Evolutionary conservation across 2,329 filamentous ascomycete genomes (phyloP).

Genomic region (Seiridium unicorne): DNA sequence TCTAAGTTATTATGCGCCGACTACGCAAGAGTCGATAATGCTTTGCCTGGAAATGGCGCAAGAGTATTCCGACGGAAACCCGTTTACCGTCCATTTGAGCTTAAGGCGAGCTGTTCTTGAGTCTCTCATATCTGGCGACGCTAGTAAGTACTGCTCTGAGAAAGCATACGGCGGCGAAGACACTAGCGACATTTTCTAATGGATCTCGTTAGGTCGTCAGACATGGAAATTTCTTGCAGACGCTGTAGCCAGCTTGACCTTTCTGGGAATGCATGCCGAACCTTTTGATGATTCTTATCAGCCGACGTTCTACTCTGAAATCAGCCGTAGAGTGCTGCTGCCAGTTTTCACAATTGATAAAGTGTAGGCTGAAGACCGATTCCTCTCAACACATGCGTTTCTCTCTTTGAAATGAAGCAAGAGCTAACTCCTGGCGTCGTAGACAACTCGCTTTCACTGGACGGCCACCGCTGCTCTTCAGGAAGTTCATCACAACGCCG

Average conservation of each 20-base stretch:
- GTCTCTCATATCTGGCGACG: constrained; percentile 21
- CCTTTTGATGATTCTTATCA: constrained; percentile 32
- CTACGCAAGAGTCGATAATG: constrained; percentile 18
- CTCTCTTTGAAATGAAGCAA: not conserved
- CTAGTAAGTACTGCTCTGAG: constrained; percentile 16
- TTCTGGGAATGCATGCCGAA: constrained; percentile 49
- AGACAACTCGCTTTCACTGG: constrained; percentile 34
- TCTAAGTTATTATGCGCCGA: constrained; percentile 7
- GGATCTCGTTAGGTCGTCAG: not conserved
- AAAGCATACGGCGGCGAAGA: not conserved
- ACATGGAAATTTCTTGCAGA: constrained; percentile 26
- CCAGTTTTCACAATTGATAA: constrained; percentile 34
- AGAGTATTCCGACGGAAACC: constrained; percentile 24
- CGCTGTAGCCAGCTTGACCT: constrained; percentile 32
- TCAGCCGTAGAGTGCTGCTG: constrained; percentile 29
- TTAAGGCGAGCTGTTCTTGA: constrained; percentile 17
- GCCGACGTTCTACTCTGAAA: constrained; percentile 19
- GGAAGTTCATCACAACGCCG: constrained; percentile 34
- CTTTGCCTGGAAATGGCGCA: constrained; percentile 23
- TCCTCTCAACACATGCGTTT: constrained; percentile 12
- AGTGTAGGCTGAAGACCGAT: constrained; percentile 17
- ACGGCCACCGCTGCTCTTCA: constrained; percentile 35
- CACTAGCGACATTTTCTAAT: not conserved
- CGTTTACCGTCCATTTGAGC: constrained; percentile 19
- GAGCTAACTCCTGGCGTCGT: not conserved